Percentiles rank a stretch among this genome's conserved stretches.
phyloP scores from a whole-genome alignment of 805 yeast genomes.

The Jamesozyma gamospora region DNA sequence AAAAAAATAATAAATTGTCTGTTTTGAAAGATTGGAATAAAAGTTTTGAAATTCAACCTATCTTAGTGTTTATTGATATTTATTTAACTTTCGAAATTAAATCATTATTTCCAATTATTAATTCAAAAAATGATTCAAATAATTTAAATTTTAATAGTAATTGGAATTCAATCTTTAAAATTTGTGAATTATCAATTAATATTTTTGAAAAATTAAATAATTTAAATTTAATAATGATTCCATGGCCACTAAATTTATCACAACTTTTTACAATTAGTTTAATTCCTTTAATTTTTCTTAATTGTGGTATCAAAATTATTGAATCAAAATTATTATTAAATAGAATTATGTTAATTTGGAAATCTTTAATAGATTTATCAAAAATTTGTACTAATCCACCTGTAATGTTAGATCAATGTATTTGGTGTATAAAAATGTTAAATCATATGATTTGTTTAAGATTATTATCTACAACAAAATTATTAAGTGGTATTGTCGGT shows the following conservation, averaged over 20 bases:
- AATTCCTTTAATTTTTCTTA: constrained; percentile 33
- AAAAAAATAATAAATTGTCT: background rate
- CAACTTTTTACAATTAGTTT: constrained; percentile 38
- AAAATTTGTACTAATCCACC: constrained; percentile 28
- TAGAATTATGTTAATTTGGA: constrained; percentile 15
- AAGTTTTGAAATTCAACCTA: constrained; percentile 11
- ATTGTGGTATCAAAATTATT: constrained; percentile 30
- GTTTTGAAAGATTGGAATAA: background rate
- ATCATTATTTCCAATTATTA: constrained; percentile 13
- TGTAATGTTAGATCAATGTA: constrained; percentile 46
- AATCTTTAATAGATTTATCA: constrained; percentile 13
- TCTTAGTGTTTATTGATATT: constrained; percentile 17
- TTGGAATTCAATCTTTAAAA: constrained; percentile 4
- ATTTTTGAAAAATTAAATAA: constrained; percentile 26
- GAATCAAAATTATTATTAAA: constrained; percentile 7
- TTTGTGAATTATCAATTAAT: constrained; percentile 15
- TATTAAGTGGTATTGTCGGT: constrained; percentile 34
- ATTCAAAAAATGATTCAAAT: constrained; percentile 4
- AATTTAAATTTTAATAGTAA: constrained; percentile 8
- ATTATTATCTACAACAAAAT: constrained; percentile 33
- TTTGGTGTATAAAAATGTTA: constrained; percentile 52
- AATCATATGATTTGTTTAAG: constrained; percentile 42
- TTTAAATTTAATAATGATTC: constrained; percentile 29
- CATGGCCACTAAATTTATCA: constrained; percentile 45
- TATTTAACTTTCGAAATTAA: constrained; percentile 15